These are phyloP conservation scores for Peniophora sp. DNA, from an alignment of 1,284 basidiomycete genomes.

Conservation along the genomic window DNA sequence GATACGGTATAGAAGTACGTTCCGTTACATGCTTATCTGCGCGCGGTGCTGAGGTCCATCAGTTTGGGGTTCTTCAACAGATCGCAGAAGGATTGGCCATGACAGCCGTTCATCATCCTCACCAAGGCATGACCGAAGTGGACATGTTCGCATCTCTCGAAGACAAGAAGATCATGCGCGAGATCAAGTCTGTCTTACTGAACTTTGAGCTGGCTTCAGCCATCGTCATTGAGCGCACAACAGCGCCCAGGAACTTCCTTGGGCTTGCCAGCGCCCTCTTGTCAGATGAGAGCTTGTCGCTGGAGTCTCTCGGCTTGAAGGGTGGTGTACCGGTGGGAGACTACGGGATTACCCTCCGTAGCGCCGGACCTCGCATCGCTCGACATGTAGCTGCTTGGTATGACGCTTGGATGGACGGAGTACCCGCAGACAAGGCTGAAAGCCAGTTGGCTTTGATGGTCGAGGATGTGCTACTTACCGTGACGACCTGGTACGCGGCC, in stretches of 20 bases:
- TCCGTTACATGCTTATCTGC: too few relatives aligned
- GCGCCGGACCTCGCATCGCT: slow-evolving; percentile 32
- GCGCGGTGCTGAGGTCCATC: too few relatives aligned
- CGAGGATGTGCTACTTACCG: slow-evolving; percentile 37
- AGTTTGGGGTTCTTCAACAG: slow-evolving; percentile 52
- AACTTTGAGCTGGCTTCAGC: neutral
- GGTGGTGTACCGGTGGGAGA: slow-evolving; percentile 25
- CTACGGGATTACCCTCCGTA: slow-evolving; percentile 20
- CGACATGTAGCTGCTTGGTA: slow-evolving; percentile 44
- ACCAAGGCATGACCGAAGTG: slow-evolving; percentile 17
- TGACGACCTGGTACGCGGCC: slow-evolving; percentile 32
- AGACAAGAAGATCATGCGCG: too few relatives aligned
- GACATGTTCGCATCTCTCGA: neutral
- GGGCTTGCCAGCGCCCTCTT: slow-evolving; percentile 31
- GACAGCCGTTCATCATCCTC: slow-evolving; percentile 25
- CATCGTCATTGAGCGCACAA: neutral
- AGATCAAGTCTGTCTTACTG: too few relatives aligned
- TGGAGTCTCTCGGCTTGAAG: slow-evolving; percentile 33
- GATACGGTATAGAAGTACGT: slow-evolving; percentile 45
- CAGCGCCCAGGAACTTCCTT: slow-evolving; percentile 19
- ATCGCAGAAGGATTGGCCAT: slow-evolving; percentile 44
- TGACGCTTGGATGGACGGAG: slow-evolving; percentile 24
- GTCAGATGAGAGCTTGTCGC: slow-evolving; percentile 23
- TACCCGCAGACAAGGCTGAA: slow-evolving; percentile 22
- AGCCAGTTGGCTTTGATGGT: slow-evolving; percentile 24